Evolutionary conservation across 2,329 filamentous ascomycete genomes (phyloP), one percentile per base, ranked within the genome.

Genomic region (Ophiobolus disseminans): DNA sequence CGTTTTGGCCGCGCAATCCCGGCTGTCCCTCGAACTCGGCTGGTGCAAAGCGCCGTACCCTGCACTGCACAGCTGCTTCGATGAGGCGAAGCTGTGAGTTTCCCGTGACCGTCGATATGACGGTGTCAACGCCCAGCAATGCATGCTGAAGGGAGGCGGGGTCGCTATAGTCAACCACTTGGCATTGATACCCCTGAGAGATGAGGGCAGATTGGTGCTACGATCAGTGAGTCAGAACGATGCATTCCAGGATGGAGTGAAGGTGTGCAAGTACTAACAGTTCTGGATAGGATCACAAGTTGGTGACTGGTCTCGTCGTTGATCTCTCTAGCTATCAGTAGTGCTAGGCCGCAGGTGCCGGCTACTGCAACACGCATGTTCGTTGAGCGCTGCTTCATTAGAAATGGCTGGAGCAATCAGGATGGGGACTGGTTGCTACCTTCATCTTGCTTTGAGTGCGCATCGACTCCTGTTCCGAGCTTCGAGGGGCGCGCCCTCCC

Each of bases 1-100:
- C 85, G 45, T 78, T 74, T 4, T 75, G 62, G 1, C 81, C 79
- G 39, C 87, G 78, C 35, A 81, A 77, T 14, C 73, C 71, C 13
- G 88, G 76, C 23, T 77, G 76, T 1, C 88, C 88, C 73, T 90
- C 87, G 59, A 91, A 91, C 60, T 91, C 88, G 5, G 88, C 87
- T 1, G 89, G 88, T 3, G 89, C 85, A 63, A 91, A 91, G 26
- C 84, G 80, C 13, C 82, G 80, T 1, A 91, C 88, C 14, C 82
- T 78, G 14, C 81, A 83, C 40, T 79, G 76, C 13, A 85, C 82
- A 1, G 88, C 87, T 1, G 88, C 88, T 58, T 88, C 84, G 68
- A 91, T 90, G 23, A 91, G 80, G 52, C 84, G 83, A 35, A 90
- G 78, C 66, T 91, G 88, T 22, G 85, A 78, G 14, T 73, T 74